Conservation (phyloP, 495 filamentous ascomycete genomes). For the Pseudotulostoma volvatum region DNA sequence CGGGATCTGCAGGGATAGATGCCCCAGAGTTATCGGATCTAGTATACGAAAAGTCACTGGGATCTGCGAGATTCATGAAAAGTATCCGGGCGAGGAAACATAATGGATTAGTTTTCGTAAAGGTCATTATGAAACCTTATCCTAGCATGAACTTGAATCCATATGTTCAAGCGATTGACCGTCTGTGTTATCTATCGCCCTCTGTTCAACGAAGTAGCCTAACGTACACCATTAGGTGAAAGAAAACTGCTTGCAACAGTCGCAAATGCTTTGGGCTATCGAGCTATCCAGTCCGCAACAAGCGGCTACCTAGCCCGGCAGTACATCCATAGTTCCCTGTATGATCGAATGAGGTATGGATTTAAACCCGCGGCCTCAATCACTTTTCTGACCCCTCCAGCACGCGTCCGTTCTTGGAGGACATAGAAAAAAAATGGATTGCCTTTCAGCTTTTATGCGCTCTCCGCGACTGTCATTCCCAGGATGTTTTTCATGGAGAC, state of each 20-base stretch:
- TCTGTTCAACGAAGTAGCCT: slow-evolving; percentile 6
- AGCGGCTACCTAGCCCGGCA: slow-evolving; percentile 93
- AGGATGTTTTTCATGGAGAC: slow-evolving; percentile 90
- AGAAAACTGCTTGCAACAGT: slow-evolving; percentile 62
- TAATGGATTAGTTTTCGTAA: slow-evolving; percentile 81
- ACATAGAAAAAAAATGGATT: slow-evolving; percentile 98
- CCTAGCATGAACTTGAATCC: slow-evolving; percentile 55
- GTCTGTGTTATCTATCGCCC: slow-evolving; percentile 21
- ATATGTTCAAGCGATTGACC: slow-evolving; percentile 56
- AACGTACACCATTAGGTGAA: slow-evolving; percentile 42
- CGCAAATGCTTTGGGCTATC: slow-evolving; percentile 81
- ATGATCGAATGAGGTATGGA: slow-evolving; percentile 71
- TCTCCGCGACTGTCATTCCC: slow-evolving; percentile 76
- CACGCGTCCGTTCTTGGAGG: slow-evolving; percentile 90
- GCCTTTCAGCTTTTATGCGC: slow-evolving; percentile 92
- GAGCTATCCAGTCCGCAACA: slow-evolving; percentile 75
- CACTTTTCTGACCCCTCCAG: slow-evolving; percentile 32
- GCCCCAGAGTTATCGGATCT: slow-evolving; percentile 80
- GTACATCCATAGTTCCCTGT: slow-evolving; percentile 88
- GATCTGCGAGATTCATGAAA: slow-evolving; percentile 93
- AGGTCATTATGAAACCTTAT: slow-evolving; percentile 85
- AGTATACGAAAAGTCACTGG: slow-evolving; percentile 82
- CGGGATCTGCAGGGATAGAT: slow-evolving; percentile 84
- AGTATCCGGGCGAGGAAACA: slow-evolving; percentile 78
- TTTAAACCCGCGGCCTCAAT: not conserved